These are phyloP conservation scores for Globisporangium carolinianum DNA, from an alignment of 352 stramenopile genomes.

Conservation along the genomic window DNA sequence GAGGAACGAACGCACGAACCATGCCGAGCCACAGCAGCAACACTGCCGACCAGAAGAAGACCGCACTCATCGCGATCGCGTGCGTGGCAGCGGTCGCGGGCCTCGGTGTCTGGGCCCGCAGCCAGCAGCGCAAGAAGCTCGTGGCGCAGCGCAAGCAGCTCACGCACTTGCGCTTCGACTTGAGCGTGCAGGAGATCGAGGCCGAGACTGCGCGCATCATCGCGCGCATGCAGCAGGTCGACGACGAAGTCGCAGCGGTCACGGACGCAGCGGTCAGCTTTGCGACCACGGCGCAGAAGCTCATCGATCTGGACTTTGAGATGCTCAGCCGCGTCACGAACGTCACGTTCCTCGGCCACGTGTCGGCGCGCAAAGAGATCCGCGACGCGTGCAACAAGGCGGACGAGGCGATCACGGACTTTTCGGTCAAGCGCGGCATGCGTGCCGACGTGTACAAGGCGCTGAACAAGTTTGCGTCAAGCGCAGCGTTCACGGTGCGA, in stretches of 20 bases:
- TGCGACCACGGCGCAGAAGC: conserved; percentile 62
- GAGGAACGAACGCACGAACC: background rate
- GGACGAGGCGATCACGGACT: conserved; percentile 73
- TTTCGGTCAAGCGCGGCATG: conserved; percentile 75
- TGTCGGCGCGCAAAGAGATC: conserved; percentile 52
- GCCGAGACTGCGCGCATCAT: conserved; percentile 57
- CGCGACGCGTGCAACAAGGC: conserved; percentile 78
- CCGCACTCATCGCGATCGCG: conserved; percentile 41
- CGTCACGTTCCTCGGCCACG: conserved; percentile 83
- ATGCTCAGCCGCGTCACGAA: conserved; percentile 78
- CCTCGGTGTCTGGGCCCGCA: conserved; percentile 38
- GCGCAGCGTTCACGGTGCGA: conserved; percentile 32
- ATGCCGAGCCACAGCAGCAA: background rate
- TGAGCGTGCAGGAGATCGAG: conserved; percentile 71
- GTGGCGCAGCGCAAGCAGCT: conserved; percentile 39
- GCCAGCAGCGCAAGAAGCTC: conserved; percentile 39
- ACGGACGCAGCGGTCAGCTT: conserved; percentile 38
- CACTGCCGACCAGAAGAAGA: conserved; percentile 44
- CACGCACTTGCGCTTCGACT: conserved; percentile 64
- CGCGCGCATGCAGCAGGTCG: conserved; percentile 52
- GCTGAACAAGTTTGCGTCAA: conserved; percentile 47
- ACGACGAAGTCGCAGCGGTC: conserved; percentile 63
- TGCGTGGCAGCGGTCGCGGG: conserved; percentile 38
- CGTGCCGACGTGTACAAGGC: conserved; percentile 79
- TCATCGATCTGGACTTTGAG: conserved; percentile 80